A percentile compares a stretch with the other conserved stretches of the same genome.
These are phyloP conservation scores for Colletotrichum sp. DNA, from an alignment of 2,329 filamentous ascomycete species.

Conservation along the genomic window DNA sequence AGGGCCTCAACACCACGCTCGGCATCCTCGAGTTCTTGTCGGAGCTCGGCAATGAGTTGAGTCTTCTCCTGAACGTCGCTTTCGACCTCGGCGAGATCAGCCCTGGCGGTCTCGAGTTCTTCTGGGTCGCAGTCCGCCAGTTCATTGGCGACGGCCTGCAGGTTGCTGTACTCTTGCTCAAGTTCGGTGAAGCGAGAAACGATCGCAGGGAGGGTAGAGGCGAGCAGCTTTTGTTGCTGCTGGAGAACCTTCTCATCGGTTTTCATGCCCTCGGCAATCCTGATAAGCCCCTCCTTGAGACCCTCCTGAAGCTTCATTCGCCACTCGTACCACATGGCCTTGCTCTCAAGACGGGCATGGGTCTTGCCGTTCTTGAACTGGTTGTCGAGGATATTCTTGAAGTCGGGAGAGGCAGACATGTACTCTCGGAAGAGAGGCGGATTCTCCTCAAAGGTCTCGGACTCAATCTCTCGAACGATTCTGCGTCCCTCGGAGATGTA, in stretches of 20 bases:
- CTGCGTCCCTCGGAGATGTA: slow-evolving; percentile 93
- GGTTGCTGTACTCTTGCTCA: slow-evolving; percentile 65
- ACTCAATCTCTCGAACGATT: slow-evolving; percentile 90
- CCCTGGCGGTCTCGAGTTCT: slow-evolving; percentile 76
- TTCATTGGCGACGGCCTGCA: slow-evolving; percentile 76
- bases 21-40: slow-evolving; percentile 70
- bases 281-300: slow-evolving; percentile 79
- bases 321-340: slow-evolving; percentile 99
- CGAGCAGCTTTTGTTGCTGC: slow-evolving; percentile 72
- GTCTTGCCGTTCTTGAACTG: slow-evolving; percentile 98
- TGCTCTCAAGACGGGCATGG: slow-evolving; percentile 86
- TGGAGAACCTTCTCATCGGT: slow-evolving; percentile 71
- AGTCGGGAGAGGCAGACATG: slow-evolving; percentile 80
- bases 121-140: slow-evolving; percentile 81
- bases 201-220: slow-evolving; percentile 70
- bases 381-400: slow-evolving; percentile 88
- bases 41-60: slow-evolving; percentile 69
- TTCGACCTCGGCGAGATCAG: slow-evolving; percentile 68
- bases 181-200: slow-evolving; percentile 66
- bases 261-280: slow-evolving; percentile 78
- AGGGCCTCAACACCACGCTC: slow-evolving; percentile 68
- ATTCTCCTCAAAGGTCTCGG: slow-evolving; percentile 87
- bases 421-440: slow-evolving; percentile 93
- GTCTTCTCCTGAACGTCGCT: slow-evolving; percentile 74
- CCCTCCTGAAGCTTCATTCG: slow-evolving; percentile 85